phyloP scores from a whole-genome alignment of 1,284 basidiomycete species.

The Ganoderma lingzhi region DNA sequence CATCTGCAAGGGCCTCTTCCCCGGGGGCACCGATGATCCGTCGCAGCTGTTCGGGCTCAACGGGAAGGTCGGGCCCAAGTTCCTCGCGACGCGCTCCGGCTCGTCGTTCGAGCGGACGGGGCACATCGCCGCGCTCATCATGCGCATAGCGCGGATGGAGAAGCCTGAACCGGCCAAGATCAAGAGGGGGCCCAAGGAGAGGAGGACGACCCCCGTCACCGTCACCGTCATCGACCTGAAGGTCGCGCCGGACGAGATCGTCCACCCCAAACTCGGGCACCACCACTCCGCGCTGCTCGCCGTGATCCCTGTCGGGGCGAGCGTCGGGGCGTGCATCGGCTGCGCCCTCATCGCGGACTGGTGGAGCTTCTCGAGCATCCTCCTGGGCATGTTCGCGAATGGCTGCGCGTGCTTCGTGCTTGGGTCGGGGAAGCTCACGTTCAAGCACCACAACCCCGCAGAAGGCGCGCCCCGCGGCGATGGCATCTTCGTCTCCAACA shows the following conservation, averaged over 20 bases:
- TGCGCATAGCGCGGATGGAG: slow-evolving; percentile 19
- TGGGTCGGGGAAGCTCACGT: slow-evolving; percentile 26
- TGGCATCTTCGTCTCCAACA: slow-evolving; percentile 23
- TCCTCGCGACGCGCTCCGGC: slow-evolving; percentile 32
- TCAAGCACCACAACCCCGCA: slow-evolving; percentile 26
- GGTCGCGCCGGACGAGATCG: slow-evolving; percentile 6
- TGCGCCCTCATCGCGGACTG: slow-evolving; percentile 31
- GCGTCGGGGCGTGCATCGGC: slow-evolving; percentile 26
- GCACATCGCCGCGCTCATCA: slow-evolving; percentile 30
- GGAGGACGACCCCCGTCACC: slow-evolving; percentile 17
- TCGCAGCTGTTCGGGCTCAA: slow-evolving; percentile 33
- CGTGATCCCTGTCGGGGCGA: slow-evolving; percentile 25
- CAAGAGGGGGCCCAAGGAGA: not conserved
- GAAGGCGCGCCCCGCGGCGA: slow-evolving; percentile 30
- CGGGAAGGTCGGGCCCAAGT: slow-evolving; percentile 24
- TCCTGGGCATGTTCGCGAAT: slow-evolving; percentile 29
- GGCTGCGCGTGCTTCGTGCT: slow-evolving; percentile 31
- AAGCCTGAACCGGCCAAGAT: too few species aligned
- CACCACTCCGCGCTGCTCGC: slow-evolving; percentile 18
- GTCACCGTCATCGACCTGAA: slow-evolving; percentile 28
- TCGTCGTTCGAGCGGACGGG: slow-evolving; percentile 25
- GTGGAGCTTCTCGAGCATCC: slow-evolving; percentile 31
- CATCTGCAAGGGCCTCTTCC: slow-evolving; percentile 33
- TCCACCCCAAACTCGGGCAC: slow-evolving; percentile 5
- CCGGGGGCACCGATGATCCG: slow-evolving; percentile 28